Conservation (phyloP, 2,329 filamentous ascomycete genomes). For the Thelonectria blattea region DNA sequence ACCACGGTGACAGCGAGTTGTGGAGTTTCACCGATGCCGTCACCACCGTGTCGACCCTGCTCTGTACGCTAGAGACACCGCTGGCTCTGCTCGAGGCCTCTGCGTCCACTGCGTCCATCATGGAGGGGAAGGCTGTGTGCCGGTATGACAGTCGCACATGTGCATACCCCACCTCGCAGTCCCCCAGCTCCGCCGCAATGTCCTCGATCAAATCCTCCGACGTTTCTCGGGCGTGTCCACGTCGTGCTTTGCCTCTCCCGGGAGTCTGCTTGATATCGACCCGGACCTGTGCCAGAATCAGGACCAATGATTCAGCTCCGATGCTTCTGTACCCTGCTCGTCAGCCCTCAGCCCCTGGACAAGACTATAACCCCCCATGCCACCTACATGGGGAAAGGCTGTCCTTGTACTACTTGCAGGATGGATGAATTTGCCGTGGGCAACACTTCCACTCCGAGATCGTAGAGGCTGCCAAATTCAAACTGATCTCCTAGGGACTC, state of each 20-base stretch:
- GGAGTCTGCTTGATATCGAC: conserved; percentile 36
- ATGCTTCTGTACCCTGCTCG: conserved; percentile 45
- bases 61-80: conserved; percentile 50
- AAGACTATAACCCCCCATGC: neutral
- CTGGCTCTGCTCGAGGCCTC: conserved; percentile 38
- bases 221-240: conserved; percentile 45
- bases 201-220: conserved; percentile 65
- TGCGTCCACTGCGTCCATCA: conserved; percentile 24
- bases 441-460: conserved; percentile 54
- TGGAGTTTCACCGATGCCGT: conserved; percentile 58
- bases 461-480: conserved; percentile 56
- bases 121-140: conserved; percentile 60
- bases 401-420: conserved; percentile 54
- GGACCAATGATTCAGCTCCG: conserved; percentile 50
- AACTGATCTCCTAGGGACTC: conserved; percentile 40
- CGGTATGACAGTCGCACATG: conserved; percentile 59
- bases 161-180: conserved; percentile 55
- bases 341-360: conserved; percentile 11
- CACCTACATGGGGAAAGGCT: conserved; percentile 50
- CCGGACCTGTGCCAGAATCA: conserved; percentile 56
- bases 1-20: conserved; percentile 58
- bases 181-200: conserved; percentile 62
- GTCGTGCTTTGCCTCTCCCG: conserved; percentile 18
- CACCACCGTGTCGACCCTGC: conserved; percentile 58
- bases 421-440: conserved; percentile 50